Evolutionary conservation across 2,329 filamentous ascomycete species (phyloP).

Genomic region (Diatrype stigma): DNA sequence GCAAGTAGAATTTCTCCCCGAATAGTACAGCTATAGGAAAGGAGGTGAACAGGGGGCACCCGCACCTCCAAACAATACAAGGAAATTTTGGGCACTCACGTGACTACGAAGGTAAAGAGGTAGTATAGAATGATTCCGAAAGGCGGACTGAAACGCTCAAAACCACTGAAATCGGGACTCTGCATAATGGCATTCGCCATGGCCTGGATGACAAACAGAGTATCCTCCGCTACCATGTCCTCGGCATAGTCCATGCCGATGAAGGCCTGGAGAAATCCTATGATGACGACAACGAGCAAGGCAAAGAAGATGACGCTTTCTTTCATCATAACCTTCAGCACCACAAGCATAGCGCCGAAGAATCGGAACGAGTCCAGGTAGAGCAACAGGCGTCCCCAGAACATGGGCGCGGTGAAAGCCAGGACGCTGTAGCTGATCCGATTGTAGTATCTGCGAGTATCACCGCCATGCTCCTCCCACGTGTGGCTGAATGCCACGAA

Average conservation of each 20-base stretch:
- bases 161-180: constrained; percentile 81
- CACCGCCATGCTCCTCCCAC: constrained; percentile 30
- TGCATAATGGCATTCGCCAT: constrained; percentile 92
- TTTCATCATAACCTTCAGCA: constrained; percentile 92
- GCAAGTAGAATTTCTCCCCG: too few relatives aligned
- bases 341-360: constrained; percentile 97
- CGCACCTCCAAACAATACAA: too few relatives aligned
- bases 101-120: constrained; percentile 94
- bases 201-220: constrained; percentile 68
- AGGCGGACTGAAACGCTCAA: constrained; percentile 85
- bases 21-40: too few relatives aligned
- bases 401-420: constrained; percentile 91
- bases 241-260: constrained; percentile 85
- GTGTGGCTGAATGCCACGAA: constrained; percentile 71
- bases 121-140: constrained; percentile 97
- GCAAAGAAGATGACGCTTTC: constrained; percentile 96
- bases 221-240: constrained; percentile 63
- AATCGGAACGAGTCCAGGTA: constrained; percentile 93
- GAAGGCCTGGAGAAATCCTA: constrained; percentile 91
- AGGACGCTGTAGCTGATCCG: constrained; percentile 88
- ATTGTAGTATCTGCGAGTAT: constrained; percentile 63
- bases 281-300: constrained; percentile 74
- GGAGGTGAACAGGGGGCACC: too few relatives aligned
- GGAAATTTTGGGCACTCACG: too few relatives aligned
- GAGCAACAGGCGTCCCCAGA: constrained; percentile 88